Base-by-base conservation (phyloP, 139 green algal genomes). In the Chlamydomonas eustigma region DNA sequence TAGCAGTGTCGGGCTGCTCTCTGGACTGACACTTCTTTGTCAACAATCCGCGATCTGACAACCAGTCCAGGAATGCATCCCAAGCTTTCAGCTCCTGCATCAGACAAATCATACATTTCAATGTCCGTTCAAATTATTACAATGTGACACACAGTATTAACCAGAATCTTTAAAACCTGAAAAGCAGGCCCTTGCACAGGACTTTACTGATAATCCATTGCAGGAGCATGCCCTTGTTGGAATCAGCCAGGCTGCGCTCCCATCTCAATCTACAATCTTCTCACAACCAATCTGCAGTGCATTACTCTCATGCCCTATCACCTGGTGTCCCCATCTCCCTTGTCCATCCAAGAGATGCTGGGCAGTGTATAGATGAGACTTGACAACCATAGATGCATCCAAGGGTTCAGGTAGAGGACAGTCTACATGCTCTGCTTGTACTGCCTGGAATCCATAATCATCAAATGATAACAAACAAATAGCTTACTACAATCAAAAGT, bases 1-100 rank as follows among this genome's bases (percentile, higher is more conserved):
- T 28, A 1, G 33, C 65, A 1, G 76, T 77, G 28, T 74, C n/a
- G 4, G 6, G 37, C 1, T 51, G 5, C 0, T 6, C 31, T 18
- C 80, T 68, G 33, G 63, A 73, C 58, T 81, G 77, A 44, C 85
- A 82, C 51, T 85, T 85, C 1, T 37, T 80, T 3, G 90, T 94
- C 25, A 95, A 82, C 75, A 95, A 83, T 0, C 87, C 84, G 1
- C 36, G 72, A 0, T 75, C 38, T 4, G 71, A 75, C 64, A 96
- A 81, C 88, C 88, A 96, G 74, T 94, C 88, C 39, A 95, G 69
- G 81, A 94, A 96, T 0, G 24, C 36, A 4, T 88, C 78, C 87
- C 89, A 94, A 28, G 80, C 75, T 8, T 68, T 24, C 39, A 31
- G 2, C 6, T 87, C 76, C 38, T 58, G 39, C 5, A 31, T 52